These are phyloP conservation scores for Fagopyrum homotropicum DNA, from an alignment of 148 eudicot species.

Conservation along the genomic window DNA sequence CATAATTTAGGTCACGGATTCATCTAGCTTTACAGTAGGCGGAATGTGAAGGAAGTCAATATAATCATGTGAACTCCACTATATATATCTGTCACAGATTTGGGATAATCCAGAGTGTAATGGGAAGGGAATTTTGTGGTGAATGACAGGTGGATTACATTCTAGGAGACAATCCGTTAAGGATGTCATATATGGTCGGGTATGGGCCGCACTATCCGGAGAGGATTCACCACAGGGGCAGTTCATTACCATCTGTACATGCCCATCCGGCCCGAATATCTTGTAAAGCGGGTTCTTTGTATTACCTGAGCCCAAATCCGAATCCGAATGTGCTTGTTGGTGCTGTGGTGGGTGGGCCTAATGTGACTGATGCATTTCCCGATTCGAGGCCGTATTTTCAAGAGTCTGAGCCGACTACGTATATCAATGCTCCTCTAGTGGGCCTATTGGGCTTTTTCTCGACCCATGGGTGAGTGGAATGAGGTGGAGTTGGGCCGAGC, in stretches of 20 bases:
- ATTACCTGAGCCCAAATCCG: conserved; percentile 67
- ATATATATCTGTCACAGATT: not conserved
- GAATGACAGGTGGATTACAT: conserved; percentile 76
- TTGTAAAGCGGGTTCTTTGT: conserved; percentile 70
- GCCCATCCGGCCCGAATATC: conserved; percentile 70
- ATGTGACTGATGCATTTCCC: conserved; percentile 66
- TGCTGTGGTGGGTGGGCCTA: conserved; percentile 96
- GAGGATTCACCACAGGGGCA: conserved; percentile 84
- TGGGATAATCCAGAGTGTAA: not conserved
- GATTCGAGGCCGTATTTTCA: conserved; percentile 87
- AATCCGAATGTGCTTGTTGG: conserved; percentile 80
- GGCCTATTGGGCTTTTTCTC: conserved; percentile 86
- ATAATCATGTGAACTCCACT: conserved; percentile 5
- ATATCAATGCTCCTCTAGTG: conserved; percentile 89
- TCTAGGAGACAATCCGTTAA: conserved; percentile 82
- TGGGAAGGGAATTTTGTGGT: not conserved
- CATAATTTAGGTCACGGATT: conserved; percentile 3
- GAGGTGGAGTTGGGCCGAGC: not conserved
- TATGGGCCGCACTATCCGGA: conserved; percentile 71
- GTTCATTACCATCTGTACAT: conserved; percentile 65
- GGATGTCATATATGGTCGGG: conserved; percentile 97
- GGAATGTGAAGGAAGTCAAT: conserved; percentile 7
- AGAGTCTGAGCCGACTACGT: conserved; percentile 95
- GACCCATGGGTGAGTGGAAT: conserved; percentile 40
- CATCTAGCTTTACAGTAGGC: not conserved